Base-by-base conservation (phyloP, 305 asterid genomes). In the Galium porrigens region DNA sequence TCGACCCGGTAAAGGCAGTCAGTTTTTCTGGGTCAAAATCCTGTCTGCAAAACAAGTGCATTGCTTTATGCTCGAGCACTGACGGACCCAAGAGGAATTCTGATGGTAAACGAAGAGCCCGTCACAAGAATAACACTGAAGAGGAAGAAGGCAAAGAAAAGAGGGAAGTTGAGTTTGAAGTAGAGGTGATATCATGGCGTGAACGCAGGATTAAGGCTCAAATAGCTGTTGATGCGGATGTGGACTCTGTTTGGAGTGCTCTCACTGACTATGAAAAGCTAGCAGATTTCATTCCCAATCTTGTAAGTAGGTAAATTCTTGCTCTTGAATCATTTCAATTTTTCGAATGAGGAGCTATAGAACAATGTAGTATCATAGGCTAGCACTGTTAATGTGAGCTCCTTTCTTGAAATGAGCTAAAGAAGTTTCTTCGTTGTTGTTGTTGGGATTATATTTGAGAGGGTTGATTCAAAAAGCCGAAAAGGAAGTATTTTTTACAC, bases 201-300 rank as follows among this genome's bases (percentile, higher is more conserved):
- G 97, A 90, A 48, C 80, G 96, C 18, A 83, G 85, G 75, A 77
- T 90, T 64, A 88, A 80, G 70, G 94, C 84, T 66, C 88, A 88
- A 77, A 76, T 88, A 3, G 67, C 74, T 6, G 95, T 88, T 53
- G 68, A 86, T 70, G 88, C 95, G 39, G 89, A 86, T 73, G 84
- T 85, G 37, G 72, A 73, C 0, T 82, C 91, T 44, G 88, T 88
- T 33, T 90, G 96, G 97, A 68, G 68, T 75, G 83, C 94, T 75
- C 91, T 90, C 61, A 90, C 95, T 29, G 97, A 90, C 71, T 90
- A 90, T 58, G 97, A 90, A 75, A 82, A 94, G 78, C 94, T 90
- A 30, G 91, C 97, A 46, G 95, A 90, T 86, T 90, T 88, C 79
- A 81, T 90, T 70, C 96, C 97, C 18, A 90, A 90, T 86, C 95